Conservation (phyloP, 2,329 filamentous ascomycete genomes). For the Tolypocladium cylindrosporum region DNA sequence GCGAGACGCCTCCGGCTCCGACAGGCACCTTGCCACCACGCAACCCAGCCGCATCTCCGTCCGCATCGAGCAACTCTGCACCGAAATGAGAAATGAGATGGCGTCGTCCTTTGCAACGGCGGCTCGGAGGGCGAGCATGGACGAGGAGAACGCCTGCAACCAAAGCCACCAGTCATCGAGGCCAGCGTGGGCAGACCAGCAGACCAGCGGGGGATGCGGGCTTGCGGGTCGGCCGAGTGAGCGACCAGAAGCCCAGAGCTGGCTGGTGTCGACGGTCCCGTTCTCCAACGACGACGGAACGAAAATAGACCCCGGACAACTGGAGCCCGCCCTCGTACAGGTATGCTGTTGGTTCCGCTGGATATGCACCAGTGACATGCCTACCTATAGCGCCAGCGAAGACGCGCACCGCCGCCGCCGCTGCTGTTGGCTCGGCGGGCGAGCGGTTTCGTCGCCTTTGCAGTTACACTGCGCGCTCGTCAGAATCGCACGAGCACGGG, state of each 20-base stretch:
- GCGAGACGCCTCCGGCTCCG: not conserved
- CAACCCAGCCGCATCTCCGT: not conserved
- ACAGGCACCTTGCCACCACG: not conserved
- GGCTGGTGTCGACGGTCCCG: not conserved
- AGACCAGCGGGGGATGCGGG: not conserved
- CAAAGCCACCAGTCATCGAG: not conserved
- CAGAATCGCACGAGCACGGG: not conserved
- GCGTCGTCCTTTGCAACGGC: not conserved
- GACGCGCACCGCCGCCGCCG: not conserved
- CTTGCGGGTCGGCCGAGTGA: not conserved
- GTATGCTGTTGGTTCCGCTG: not conserved
- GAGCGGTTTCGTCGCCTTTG: not conserved
- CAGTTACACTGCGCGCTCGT: not conserved
- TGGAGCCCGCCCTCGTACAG: not conserved
- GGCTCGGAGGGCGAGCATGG: not conserved
- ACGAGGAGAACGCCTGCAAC: not conserved
- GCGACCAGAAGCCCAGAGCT: not conserved
- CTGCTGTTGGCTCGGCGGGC: not conserved
- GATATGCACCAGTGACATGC: not conserved
- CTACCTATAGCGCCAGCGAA: not conserved
- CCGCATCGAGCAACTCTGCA: not conserved
- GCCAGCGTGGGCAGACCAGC: not conserved
- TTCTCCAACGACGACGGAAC: not conserved
- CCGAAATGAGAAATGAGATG: not conserved
- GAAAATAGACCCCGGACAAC: not conserved